Evolutionary conservation across 202 grass and related monocot genomes (phyloP), one percentile per base, ranked within the genome.

Genomic region (Schoenoplectus triqueter): DNA sequence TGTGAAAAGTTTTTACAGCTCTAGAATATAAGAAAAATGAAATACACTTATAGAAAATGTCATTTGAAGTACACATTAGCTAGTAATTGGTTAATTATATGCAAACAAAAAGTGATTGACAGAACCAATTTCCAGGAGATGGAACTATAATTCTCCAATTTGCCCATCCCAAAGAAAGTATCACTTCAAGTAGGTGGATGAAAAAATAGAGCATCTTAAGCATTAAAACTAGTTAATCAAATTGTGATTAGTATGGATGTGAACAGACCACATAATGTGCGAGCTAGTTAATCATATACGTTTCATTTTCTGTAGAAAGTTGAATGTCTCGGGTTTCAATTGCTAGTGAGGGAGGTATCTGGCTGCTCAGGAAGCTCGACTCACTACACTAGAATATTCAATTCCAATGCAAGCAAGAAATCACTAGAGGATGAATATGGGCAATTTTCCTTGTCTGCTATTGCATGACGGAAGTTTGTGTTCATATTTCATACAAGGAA

Each of bases 1-100:
- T 39, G 61, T 59, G 20, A 85, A 57, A 64, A 22, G 39, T 47
- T 84, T 21, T 71, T 64, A 42, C 56, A 64, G 54, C 31, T 10
- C 81, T 19, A 10, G 66, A 18, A 56, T 44, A 62, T 14, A 14
- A 10, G 19, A 87, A 82, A 64, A 63, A 54, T 45, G 19, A 87
- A 73, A 48, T 73, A 9, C 62, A 79, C 15, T 52, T 57, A 8
- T 47, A 84, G 46, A 15, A 70, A 72, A 68, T 6, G 1, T 59
- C 56, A 13, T 71, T 70, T 40, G 10, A 84, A 84, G 48, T 9
- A 17, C 55, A 79, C 15, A 9, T 14, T 59, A 15, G 56, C 71
- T 19, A 14, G 14, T 62, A 62, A 42, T 19, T 45, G 55, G 39
- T 45, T 19, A 78, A 45, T 45, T 61, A 78, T 62, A 18, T 45